Conservation (phyloP, 495 filamentous ascomycete genomes). For the Podospora bellae-mahoneyi region DNA sequence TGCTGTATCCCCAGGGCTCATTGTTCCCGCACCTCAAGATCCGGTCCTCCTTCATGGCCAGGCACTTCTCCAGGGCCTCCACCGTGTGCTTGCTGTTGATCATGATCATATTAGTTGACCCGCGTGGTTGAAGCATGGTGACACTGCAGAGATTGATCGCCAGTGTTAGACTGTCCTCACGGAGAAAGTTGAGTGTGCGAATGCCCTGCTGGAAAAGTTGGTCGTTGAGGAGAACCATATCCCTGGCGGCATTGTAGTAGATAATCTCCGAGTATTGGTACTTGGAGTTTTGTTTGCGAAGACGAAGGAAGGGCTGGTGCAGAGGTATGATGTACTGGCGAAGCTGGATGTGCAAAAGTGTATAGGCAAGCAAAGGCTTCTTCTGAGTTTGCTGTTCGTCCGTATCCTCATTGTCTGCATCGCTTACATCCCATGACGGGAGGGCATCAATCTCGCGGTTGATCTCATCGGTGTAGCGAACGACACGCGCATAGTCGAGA, state of each 20-base stretch:
- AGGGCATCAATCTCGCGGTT: conserved; percentile 43
- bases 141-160: conserved; percentile 47
- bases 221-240: conserved; percentile 44
- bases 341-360: conserved; percentile 42
- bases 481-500: conserved; percentile 43
- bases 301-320: conserved; percentile 42
- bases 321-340: conserved; percentile 45
- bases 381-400: conserved; percentile 19
- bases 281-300: conserved; percentile 40
- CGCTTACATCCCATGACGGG: conserved; percentile 40
- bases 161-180: conserved; percentile 40
- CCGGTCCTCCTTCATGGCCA: conserved; percentile 45
- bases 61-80: conserved; percentile 42
- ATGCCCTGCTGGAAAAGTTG: conserved; percentile 41
- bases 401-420: neutral
- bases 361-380: conserved; percentile 40
- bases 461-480: conserved; percentile 44
- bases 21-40: conserved; percentile 44
- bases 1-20: conserved; percentile 46
- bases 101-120: conserved; percentile 43
- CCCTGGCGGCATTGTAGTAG: conserved; percentile 46
- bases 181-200: conserved; percentile 40
- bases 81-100: conserved; percentile 44
- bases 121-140: conserved; percentile 48
- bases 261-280: conserved; percentile 47